phyloP scores from a whole-genome alignment of 495 filamentous ascomycete genomes.

The Neurospora discreta region DNA sequence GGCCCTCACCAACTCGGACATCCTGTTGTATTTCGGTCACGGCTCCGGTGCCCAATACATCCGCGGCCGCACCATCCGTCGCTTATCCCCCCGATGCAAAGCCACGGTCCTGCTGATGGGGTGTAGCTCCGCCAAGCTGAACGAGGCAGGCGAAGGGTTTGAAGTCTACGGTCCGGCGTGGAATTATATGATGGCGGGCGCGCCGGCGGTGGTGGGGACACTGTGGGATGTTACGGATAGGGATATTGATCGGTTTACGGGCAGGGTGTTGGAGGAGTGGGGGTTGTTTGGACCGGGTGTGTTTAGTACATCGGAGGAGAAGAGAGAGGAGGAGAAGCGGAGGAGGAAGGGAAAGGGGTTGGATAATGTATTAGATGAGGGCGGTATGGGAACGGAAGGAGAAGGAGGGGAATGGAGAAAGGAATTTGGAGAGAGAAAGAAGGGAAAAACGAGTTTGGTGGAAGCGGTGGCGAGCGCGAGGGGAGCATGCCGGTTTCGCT shows the following conservation, averaged over 20 bases:
- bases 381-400: constrained; percentile 8
- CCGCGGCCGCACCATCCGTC: constrained; percentile 63
- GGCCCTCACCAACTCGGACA: constrained; percentile 45
- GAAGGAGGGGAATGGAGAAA: constrained; percentile 16
- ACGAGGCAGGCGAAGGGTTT: constrained; percentile 66
- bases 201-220: constrained; percentile 73
- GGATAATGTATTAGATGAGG: neutral
- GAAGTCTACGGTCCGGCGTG: constrained; percentile 82
- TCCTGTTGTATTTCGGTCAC: constrained; percentile 92
- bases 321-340: constrained; percentile 13
- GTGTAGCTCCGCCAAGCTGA: constrained; percentile 68
- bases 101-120: constrained; percentile 81
- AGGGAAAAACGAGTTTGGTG: constrained; percentile 41
- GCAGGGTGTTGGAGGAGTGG: constrained; percentile 69
- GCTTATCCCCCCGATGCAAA: constrained; percentile 51
- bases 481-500: constrained; percentile 67
- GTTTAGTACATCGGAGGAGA: constrained; percentile 18
- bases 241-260: constrained; percentile 87
- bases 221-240: constrained; percentile 97
- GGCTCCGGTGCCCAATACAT: constrained; percentile 94
- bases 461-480: constrained; percentile 68
- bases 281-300: constrained; percentile 47
- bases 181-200: constrained; percentile 80
- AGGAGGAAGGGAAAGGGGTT: constrained; percentile 11
- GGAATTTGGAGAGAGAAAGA: constrained; percentile 6